Base-by-base conservation (phyloP, 164 flowering plant genomes). In the Paratinospora sagittata region DNA sequence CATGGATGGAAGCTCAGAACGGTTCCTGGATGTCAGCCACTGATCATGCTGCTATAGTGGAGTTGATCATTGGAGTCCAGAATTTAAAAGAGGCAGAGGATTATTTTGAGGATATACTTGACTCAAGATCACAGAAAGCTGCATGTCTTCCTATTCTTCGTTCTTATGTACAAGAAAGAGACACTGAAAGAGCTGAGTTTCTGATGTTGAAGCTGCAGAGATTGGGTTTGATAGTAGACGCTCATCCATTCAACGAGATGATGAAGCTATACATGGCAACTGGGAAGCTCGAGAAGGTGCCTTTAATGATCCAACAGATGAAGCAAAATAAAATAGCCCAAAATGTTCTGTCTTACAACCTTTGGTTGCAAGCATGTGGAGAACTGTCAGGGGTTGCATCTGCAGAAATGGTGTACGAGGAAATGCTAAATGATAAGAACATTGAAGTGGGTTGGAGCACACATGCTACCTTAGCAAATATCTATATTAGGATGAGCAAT, bases 401-500 rank as follows among this genome's bases (percentile, higher is more conserved):
- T 49, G 84, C 75, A 14, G 89, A 82, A 72, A 68, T 33, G 75
- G 85, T 82, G 21, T 82, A 76, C 70, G 67, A 74, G 70, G 88
- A 83, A 79, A 85, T 86, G 89, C 7, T 69, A 74, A 71, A 64
- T 41, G 85, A 85, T 73, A 68, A 75, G 71, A 76, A 69, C 52
- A 82, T 86, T 19, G 75, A 80, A 66, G 80, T 83, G 62, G 89
- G 89, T 66, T 89, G 89, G 91, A 87, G 86, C 75, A 75, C 83
- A 8, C 67, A 71, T 11, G 63, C 72, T 68, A 87, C 86, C 57
- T 75, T 89, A 67, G 84, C 86, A 45, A 80, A 81, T 71, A 78
- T 84, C 27, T 87, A 86, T 63, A 47, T 63, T 10, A 82, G 79
- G 37, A 67, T 77, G 26, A 81, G 82, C 27, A 71, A 81, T 19